Percentiles rank a stretch among this genome's conserved stretches.
Conservation (phyloP, 2,329 filamentous ascomycete genomes). For the Beauveria scarabaeidicola region DNA sequence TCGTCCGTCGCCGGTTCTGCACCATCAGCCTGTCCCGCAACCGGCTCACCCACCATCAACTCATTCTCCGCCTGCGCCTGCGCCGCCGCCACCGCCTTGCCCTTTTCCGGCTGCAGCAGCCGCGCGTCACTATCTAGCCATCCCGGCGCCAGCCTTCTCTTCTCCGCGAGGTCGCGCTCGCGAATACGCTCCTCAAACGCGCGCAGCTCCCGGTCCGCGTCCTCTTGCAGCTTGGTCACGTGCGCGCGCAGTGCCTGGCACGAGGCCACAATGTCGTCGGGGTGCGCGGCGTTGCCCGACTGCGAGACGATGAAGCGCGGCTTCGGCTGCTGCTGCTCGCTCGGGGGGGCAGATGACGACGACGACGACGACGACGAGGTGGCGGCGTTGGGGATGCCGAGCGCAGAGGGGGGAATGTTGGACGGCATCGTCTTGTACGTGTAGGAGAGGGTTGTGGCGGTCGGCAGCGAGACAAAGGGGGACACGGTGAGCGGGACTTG, state of each 20-base stretch:
- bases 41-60: neutral
- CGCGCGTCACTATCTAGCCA: slow-evolving; percentile 70
- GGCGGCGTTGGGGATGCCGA: slow-evolving; percentile 24
- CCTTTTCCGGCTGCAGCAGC: slow-evolving; percentile 59
- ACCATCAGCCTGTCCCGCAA: neutral
- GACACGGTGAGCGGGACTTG: slow-evolving; percentile 92
- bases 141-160: slow-evolving; percentile 68
- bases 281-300: slow-evolving; percentile 75
- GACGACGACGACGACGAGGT: slow-evolving; percentile 16
- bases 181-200: slow-evolving; percentile 61
- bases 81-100: slow-evolving; percentile 23
- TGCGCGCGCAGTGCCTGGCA: slow-evolving; percentile 73
- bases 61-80: slow-evolving; percentile 14
- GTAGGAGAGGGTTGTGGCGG: slow-evolving; percentile 85
- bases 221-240: slow-evolving; percentile 57
- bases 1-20: slow-evolving; percentile 38
- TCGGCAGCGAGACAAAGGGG: slow-evolving; percentile 84
- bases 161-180: slow-evolving; percentile 66
- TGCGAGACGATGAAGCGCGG: slow-evolving; percentile 68
- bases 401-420: slow-evolving; percentile 54
- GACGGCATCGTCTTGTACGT: slow-evolving; percentile 88
- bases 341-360: too few species aligned
- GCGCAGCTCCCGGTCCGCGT: slow-evolving; percentile 58
- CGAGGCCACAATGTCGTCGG: slow-evolving; percentile 74
- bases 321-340: slow-evolving; percentile 29